A percentile compares a stretch with the other conserved stretches of the same genome.
phyloP scores from a whole-genome alignment of 208 protist genomes.

The Strigomonas culicis region DNA sequence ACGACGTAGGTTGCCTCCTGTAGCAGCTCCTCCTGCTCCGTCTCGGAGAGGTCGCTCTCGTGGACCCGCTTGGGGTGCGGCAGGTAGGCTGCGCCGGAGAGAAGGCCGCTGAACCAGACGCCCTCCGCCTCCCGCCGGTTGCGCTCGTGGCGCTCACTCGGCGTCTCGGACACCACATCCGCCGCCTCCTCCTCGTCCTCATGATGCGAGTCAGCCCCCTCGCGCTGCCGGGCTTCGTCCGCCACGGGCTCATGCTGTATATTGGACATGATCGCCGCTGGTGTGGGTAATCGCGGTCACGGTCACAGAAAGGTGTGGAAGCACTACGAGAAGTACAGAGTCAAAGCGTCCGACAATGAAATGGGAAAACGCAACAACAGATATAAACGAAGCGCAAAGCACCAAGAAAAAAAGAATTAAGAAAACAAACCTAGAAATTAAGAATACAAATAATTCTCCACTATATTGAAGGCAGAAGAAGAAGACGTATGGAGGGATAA shows the following conservation, averaged over 20 bases:
- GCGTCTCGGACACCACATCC: constrained; percentile 18
- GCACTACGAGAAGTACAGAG: neutral
- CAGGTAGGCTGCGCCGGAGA: constrained; percentile 42
- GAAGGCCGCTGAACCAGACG: constrained; percentile 53
- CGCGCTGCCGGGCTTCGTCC: too few relatives aligned
- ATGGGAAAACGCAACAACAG: constrained; percentile 9
- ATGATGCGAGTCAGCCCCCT: neutral
- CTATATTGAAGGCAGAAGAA: constrained; percentile 2
- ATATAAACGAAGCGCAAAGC: neutral
- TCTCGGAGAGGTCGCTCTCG: constrained; percentile 33
- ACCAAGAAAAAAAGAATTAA: constrained; percentile 4
- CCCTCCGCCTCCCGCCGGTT: constrained; percentile 20
- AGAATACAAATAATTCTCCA: constrained; percentile 12
- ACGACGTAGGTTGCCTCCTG: constrained; percentile 38
- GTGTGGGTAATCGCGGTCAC: too few relatives aligned
- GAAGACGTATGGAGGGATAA: constrained; percentile 10
- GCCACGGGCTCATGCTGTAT: too few relatives aligned
- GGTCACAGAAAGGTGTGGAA: neutral
- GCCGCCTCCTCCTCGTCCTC: constrained; percentile 2
- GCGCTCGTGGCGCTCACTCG: constrained; percentile 25
- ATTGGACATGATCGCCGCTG: too few relatives aligned
- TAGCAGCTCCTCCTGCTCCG: constrained; percentile 32
- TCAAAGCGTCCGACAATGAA: neutral
- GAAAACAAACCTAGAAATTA: neutral
- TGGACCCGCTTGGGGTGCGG: constrained; percentile 40